Conservation (phyloP, 2,329 filamentous ascomycete genomes). For the Myriosclerotinia duriaeana region DNA sequence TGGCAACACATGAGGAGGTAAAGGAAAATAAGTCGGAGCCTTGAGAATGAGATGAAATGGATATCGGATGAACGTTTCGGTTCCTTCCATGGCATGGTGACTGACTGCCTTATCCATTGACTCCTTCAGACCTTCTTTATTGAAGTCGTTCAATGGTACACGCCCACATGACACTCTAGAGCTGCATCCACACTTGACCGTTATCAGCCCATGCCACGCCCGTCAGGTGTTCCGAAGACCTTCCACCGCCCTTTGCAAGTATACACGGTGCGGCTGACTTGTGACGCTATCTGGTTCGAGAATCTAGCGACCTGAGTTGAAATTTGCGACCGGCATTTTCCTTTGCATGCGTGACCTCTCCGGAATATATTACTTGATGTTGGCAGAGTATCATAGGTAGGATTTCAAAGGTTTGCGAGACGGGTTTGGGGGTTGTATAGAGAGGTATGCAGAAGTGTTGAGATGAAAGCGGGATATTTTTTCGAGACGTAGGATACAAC, state of each 20-base stretch:
- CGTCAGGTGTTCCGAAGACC: background rate
- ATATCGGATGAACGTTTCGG: background rate
- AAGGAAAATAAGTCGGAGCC: too few species aligned
- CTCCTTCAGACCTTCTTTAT: background rate
- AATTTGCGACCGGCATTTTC: conserved; percentile 3
- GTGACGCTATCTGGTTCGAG: background rate
- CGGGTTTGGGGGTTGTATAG: background rate
- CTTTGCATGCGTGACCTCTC: background rate
- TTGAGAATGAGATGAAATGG: background rate
- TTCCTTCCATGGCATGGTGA: background rate
- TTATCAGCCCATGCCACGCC: conserved; percentile 8
- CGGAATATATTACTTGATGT: background rate
- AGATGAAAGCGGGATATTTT: background rate
- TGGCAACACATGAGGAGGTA: background rate
- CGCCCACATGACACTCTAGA: background rate
- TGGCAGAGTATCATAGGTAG: conserved; percentile 8
- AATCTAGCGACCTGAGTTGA: background rate
- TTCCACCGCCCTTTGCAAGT: background rate
- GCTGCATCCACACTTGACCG: background rate
- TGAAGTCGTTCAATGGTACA: background rate
- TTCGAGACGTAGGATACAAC: background rate
- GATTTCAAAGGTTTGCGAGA: background rate
- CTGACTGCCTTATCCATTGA: background rate
- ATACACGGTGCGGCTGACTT: conserved; percentile 16
- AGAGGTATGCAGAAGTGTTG: background rate